These are phyloP conservation scores for Boletus reticuloceps DNA, from an alignment of 768 basidiomycete species.

Conservation along the genomic window DNA sequence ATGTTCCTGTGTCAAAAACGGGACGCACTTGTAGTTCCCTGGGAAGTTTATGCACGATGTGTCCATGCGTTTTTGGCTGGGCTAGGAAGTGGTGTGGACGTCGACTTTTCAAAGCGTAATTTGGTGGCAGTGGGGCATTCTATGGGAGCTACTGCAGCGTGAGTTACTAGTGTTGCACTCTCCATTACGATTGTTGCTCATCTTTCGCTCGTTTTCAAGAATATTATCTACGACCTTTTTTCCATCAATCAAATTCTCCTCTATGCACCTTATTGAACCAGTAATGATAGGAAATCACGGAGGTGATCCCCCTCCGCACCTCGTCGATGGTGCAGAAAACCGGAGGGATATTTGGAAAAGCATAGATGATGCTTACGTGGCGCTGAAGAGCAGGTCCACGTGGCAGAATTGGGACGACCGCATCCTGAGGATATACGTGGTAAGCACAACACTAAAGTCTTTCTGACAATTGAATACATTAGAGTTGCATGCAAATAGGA, in stretches of 20 bases:
- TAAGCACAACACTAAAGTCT: neutral
- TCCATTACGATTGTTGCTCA: too few relatives aligned
- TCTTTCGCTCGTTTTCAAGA: neutral
- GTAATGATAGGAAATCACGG: neutral
- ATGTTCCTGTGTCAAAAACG: neutral
- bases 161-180: neutral
- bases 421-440: neutral
- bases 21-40: neutral
- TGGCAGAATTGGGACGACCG: slow-evolving; percentile 6
- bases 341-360: slow-evolving; percentile 5
- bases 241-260: slow-evolving; percentile 5
- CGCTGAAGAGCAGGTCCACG: neutral
- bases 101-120: slow-evolving; percentile 11
- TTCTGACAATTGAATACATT: neutral
- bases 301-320: neutral
- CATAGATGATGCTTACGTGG: neutral
- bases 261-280: slow-evolving; percentile 7
- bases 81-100: neutral
- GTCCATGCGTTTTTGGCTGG: slow-evolving; percentile 7
- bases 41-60: slow-evolving; percentile 4
- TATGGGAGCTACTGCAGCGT: neutral
- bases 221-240: neutral
- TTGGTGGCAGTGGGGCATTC: slow-evolving; percentile 6
- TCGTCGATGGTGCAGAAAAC: neutral
- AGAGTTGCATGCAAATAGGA: neutral